Evolutionary conservation across 2,329 filamentous ascomycete species (phyloP), one percentile per base, ranked within the genome.

Genomic region (Drechslerella stenobrocha): DNA sequence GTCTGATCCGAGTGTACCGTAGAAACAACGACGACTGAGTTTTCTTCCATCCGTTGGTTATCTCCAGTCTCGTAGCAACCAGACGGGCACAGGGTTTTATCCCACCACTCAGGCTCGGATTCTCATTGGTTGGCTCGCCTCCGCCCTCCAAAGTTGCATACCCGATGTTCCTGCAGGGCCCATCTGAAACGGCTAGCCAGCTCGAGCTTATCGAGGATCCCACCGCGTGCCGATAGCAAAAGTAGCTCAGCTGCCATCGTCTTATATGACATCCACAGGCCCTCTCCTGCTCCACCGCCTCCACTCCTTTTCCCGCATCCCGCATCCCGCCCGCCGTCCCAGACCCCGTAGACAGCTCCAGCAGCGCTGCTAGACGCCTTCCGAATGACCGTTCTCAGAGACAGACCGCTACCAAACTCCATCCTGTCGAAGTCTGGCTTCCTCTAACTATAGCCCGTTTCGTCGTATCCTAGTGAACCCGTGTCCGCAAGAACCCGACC

Each of bases 361-460:
- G 18, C 13, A 8, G 22, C 44, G 11, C 44, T 15, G 26, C 18
- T 28, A 44, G 34, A 48, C 24, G 4, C 24, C 7, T 60, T 52
- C 56, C 56, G 56, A 52, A 66, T 66, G 61, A 66, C 48, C 34
- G 61, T 59, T 46, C 53, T 50, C 30, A 66, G 37, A 51, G 52
- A 52, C 26, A 59, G 37, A 66, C 61, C 47, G 61, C 51, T 66
- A 59, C 61, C 61, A n/a, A 66, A 66, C 59, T 66, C 61, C 55
- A 55, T 66, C 48, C 26, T 66, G 22, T 66, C 55, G 30, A 66
- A 66, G 34, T 66, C 61, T 44, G 61, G 61, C 46, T 66, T 66
- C 40, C 61, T 66, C 23, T 66, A 66, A 66, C 46, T 55, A 44
- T 53, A 46, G 22, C 28, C 32, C 11, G 44, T n/a, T n/a, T n/a